Conservation (phyloP, 371 early-diverging fungal species). For the Basidiobolus heterosporus region DNA sequence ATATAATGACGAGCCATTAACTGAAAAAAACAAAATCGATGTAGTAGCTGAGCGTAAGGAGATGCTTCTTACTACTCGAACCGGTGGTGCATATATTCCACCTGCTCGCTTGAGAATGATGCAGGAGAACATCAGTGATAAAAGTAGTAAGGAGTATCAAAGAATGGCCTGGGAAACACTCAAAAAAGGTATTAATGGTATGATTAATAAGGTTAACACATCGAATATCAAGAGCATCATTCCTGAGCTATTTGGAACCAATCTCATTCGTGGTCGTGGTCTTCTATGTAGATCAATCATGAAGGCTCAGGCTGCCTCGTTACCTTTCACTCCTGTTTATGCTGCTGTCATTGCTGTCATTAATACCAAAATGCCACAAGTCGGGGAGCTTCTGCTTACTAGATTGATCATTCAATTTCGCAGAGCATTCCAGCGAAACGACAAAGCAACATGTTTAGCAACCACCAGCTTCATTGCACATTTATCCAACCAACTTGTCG, state of each 20-base stretch:
- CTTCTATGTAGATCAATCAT: constrained; percentile 73
- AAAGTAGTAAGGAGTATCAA: constrained; percentile 55
- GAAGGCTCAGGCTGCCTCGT: constrained; percentile 83
- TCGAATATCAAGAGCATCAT: constrained; percentile 82
- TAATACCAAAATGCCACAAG: constrained; percentile 82
- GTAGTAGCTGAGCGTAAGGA: constrained; percentile 10
- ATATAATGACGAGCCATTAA: constrained; percentile 4
- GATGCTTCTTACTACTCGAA: constrained; percentile 17
- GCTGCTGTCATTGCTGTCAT: constrained; percentile 76
- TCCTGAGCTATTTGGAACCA: constrained; percentile 79
- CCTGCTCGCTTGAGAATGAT: constrained; percentile 71
- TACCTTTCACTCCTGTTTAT: constrained; percentile 84
- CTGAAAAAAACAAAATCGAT: constrained; percentile 10
- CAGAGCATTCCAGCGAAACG: constrained; percentile 77
- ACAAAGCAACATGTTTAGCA: constrained; percentile 74
- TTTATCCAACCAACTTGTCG: constrained; percentile 80
- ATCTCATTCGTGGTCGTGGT: constrained; percentile 85
- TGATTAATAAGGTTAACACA: constrained; percentile 87
- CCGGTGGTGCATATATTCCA: constrained; percentile 81
- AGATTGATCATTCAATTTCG: constrained; percentile 81
- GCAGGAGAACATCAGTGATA: constrained; percentile 68
- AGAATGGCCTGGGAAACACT: constrained; percentile 88
- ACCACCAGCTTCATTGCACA: constrained; percentile 81
- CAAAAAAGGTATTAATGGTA: constrained; percentile 87
- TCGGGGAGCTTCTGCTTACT: constrained; percentile 76